Conservation (phyloP, 345 rosid genomes). For the Geranium rotundifolium region DNA sequence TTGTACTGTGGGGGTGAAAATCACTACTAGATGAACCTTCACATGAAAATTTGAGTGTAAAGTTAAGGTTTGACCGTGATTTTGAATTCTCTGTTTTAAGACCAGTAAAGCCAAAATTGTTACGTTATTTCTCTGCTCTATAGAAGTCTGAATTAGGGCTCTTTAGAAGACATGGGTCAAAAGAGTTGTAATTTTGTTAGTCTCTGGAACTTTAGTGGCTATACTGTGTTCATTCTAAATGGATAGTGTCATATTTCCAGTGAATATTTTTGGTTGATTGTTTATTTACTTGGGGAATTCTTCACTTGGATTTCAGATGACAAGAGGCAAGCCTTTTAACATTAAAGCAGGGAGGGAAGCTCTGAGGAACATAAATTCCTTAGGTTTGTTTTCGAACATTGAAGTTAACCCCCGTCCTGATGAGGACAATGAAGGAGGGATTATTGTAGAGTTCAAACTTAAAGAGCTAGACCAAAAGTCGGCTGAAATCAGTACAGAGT, state of each 20-base stretch:
- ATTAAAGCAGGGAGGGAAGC: constrained; percentile 93
- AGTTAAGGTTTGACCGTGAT: too few species aligned
- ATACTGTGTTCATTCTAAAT: neutral
- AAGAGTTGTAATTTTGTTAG: neutral
- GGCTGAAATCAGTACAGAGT: constrained; percentile 97
- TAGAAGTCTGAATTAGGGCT: neutral
- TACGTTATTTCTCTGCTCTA: neutral
- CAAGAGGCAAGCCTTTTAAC: constrained; percentile 77
- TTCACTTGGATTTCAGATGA: constrained; percentile 45
- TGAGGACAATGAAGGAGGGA: constrained; percentile 95
- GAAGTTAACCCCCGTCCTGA: constrained; percentile 96
- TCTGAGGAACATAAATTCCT: constrained; percentile 69
- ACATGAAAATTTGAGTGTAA: too few species aligned
- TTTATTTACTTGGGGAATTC: neutral
- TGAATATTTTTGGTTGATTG: neutral
- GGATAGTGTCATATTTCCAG: constrained; percentile 1
- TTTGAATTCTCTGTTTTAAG: too few species aligned
- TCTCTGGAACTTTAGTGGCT: neutral
- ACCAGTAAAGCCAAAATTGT: too few species aligned
- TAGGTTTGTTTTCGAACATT: constrained; percentile 80
- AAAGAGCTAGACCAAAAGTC: constrained; percentile 94
- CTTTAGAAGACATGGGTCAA: neutral
- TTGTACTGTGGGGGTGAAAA: neutral
- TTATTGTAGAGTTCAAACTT: constrained; percentile 91
- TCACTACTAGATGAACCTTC: neutral